These are phyloP conservation scores for Aurantiochytrium sp. DNA, from an alignment of 108 stramenopile species.

Conservation along the genomic window DNA sequence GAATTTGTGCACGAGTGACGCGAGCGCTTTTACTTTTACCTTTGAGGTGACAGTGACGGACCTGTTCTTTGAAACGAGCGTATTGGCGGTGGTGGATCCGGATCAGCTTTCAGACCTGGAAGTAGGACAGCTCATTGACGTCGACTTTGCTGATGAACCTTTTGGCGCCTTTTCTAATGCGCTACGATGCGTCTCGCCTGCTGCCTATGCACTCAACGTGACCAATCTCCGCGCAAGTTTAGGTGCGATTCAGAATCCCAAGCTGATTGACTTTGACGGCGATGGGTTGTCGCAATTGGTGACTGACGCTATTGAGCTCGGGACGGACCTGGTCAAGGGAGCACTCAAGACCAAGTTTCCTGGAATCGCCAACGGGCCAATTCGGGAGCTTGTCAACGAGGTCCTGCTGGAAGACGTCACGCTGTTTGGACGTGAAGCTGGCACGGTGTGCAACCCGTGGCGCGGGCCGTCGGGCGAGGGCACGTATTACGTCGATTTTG, in stretches of 20 bases:
- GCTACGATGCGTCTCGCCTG: neutral
- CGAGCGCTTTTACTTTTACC: neutral
- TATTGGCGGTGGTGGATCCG: neutral
- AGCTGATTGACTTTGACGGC: neutral
- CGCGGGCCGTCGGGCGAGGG: neutral
- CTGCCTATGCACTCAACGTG: neutral
- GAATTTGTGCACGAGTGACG: neutral
- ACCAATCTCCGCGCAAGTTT: neutral
- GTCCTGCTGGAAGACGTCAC: neutral
- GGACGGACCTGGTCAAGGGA: neutral
- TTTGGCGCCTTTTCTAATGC: neutral
- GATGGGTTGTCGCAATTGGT: neutral
- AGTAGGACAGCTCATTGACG: neutral
- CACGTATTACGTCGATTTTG: neutral
- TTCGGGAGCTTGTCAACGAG: neutral
- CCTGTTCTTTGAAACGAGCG: neutral
- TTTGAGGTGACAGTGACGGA: neutral
- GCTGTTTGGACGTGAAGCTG: neutral
- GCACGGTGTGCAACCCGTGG: neutral
- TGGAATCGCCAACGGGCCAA: conserved; percentile 10
- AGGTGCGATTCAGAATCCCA: neutral
- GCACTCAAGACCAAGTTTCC: neutral
- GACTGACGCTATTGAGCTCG: neutral
- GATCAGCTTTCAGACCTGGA: neutral
- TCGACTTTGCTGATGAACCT: neutral